A percentile compares a stretch with the other conserved stretches of the same genome.
Conservation (phyloP, 208 protist species). For the Sergeia podlipaevii region DNA sequence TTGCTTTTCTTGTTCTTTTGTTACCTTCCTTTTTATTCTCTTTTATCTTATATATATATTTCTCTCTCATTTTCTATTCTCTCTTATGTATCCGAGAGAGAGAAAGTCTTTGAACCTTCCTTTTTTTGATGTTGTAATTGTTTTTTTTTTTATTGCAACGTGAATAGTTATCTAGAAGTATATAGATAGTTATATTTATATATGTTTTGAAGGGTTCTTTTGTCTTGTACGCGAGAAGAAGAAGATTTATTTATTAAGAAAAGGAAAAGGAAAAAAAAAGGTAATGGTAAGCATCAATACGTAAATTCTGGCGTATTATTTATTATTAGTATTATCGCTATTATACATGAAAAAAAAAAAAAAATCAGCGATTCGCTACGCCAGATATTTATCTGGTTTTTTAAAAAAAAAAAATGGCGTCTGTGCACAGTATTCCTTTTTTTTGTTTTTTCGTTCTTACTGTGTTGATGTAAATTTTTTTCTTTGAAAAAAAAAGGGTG, state of each 20-base stretch:
- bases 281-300: conserved; percentile 2
- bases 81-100: background rate
- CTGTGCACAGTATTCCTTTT: background rate
- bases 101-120: background rate
- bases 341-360: too few relatives aligned
- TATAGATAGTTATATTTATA: too few relatives aligned
- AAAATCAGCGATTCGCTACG: too few relatives aligned
- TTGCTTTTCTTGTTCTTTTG: background rate
- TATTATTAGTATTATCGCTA: background rate
- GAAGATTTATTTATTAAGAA: conserved; percentile 4
- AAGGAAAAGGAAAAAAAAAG: background rate
- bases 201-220: too few relatives aligned
- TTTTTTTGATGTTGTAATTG: background rate
- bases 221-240: conserved; percentile 3
- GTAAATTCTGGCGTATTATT: conserved; percentile 2
- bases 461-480: background rate
- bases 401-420: background rate
- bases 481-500: background rate
- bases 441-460: conserved; percentile 10
- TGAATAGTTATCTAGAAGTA: too few relatives aligned
- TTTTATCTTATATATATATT: background rate
- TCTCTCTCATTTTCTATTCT: background rate
- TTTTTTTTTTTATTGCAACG: conserved; percentile 1
- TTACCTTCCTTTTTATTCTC: conserved; percentile 3
- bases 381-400: conserved; percentile 6